These are phyloP conservation scores for Yamadazyma songkhlaensis DNA, from an alignment of 1,139 yeast genomes.

Conservation along the genomic window DNA sequence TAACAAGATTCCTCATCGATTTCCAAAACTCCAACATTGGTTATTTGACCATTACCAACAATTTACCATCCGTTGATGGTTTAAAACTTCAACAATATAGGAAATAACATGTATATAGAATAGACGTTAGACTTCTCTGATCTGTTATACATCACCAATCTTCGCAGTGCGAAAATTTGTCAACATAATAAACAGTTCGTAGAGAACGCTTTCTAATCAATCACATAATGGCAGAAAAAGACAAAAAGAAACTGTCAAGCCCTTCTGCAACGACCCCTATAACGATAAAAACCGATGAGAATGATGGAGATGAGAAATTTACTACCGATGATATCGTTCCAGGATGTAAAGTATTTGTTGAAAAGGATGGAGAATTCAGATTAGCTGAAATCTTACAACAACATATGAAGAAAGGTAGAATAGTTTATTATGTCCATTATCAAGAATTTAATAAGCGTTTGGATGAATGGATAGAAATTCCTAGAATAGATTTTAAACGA, in stretches of 20 bases:
- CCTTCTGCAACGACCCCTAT: slow-evolving; percentile 13
- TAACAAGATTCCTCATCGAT: slow-evolving; percentile 32
- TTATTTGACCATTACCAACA: slow-evolving; percentile 22
- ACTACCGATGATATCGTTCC: slow-evolving; percentile 50
- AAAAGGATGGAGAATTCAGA: slow-evolving; percentile 76
- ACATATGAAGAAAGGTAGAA: slow-evolving; percentile 71
- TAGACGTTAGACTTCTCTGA: background rate
- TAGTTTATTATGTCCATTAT: slow-evolving; percentile 88
- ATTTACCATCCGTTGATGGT: slow-evolving; percentile 9
- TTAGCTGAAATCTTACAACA: slow-evolving; percentile 83
- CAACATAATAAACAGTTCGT: background rate
- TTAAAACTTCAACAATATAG: background rate
- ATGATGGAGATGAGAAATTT: slow-evolving; percentile 19
- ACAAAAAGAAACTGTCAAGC: slow-evolving; percentile 6
- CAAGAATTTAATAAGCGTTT: slow-evolving; percentile 84
- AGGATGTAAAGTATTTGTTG: slow-evolving; percentile 80
- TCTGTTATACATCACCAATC: no score
- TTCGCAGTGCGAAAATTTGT: slow-evolving; percentile 1
- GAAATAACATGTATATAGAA: background rate
- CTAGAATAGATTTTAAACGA: slow-evolving; percentile 64
- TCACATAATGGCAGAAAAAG: background rate
- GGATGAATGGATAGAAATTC: slow-evolving; percentile 87
- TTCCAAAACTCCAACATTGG: slow-evolving; percentile 36
- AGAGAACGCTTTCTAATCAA: slow-evolving; percentile 1
- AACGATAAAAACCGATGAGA: slow-evolving; percentile 13